These are phyloP conservation scores for Ophiocordyceps polyrhachis-furcata DNA, from an alignment of 2,329 filamentous ascomycete species.

Conservation along the genomic window DNA sequence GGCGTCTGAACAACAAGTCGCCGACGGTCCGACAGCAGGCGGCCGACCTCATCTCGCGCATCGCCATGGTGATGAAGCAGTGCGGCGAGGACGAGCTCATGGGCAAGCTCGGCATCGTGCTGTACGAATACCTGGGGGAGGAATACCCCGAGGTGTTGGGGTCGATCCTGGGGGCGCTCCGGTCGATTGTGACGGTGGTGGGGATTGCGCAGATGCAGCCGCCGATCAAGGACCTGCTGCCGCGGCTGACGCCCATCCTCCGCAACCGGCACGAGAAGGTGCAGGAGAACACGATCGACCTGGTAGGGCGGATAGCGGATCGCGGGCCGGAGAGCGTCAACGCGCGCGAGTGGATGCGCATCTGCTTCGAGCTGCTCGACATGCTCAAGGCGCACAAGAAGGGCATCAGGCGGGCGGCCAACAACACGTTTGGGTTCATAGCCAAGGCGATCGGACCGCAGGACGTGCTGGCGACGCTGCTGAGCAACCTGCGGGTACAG, in stretches of 20 bases:
- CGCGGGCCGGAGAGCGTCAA: slow-evolving; percentile 93
- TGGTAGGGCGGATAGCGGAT: slow-evolving; percentile 94
- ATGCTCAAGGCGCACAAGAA: slow-evolving; percentile 99
- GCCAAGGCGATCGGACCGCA: slow-evolving; percentile 97
- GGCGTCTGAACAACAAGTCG: slow-evolving; percentile 94
- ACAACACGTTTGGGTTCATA: slow-evolving; percentile 99
- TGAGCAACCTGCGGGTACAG: slow-evolving; percentile 93
- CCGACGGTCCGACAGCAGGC: slow-evolving; percentile 93
- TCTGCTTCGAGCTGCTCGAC: slow-evolving; percentile 95
- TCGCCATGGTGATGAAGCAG: slow-evolving; percentile 98
- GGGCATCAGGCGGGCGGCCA: slow-evolving; percentile 90
- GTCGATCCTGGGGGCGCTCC: slow-evolving; percentile 84
- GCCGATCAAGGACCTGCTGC: slow-evolving; percentile 87
- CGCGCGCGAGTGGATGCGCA: slow-evolving; percentile 98
- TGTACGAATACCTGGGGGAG: slow-evolving; percentile 97
- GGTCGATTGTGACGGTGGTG: slow-evolving; percentile 93
- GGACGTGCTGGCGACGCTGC: slow-evolving; percentile 83
- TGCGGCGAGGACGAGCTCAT: slow-evolving; percentile 92
- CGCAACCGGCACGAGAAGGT: slow-evolving; percentile 98
- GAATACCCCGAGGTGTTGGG: slow-evolving; percentile 96
- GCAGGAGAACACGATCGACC: slow-evolving; percentile 95
- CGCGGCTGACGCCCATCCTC: slow-evolving; percentile 89
- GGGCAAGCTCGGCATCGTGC: slow-evolving; percentile 81
- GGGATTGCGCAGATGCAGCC: slow-evolving; percentile 98
- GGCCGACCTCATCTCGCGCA: slow-evolving; percentile 87